Base-by-base conservation (phyloP, 108 stramenopile genomes). In the Cyclotella kingstonii region DNA sequence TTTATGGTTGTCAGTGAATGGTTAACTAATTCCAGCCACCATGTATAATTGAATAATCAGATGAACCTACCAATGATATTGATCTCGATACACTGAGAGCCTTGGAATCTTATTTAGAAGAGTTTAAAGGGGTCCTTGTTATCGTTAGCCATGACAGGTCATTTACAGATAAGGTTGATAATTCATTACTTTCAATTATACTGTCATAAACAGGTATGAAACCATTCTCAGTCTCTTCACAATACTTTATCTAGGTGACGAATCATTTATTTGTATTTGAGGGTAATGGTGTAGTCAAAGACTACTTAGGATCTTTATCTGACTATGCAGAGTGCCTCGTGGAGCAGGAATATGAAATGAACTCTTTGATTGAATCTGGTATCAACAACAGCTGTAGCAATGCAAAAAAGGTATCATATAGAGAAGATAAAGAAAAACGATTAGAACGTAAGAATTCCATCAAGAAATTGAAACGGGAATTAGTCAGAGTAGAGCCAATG, bases 211-310 rank as follows among this genome's bases (percentile, higher is more conserved):
- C n/a, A n/a, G n/a, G n/a, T n/a, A n/a, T n/a, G n/a, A n/a, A 14
- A 11, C 7, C n/a, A 22, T 21, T n/a, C 11, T 17, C 45, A 44
- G 19, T 9, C 43, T 30, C 18, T 28, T 5, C 6, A 28, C 8
- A 46, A 23, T 7, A 25, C 21, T 18, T 41, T 12, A 5, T 53
- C 2, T 54, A 66, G 66, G 87, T 97, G 6, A 82, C 85, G 3
- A 86, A 95, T 60, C 95, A 97, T 77, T 75, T 94, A 40, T 90
- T 93, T 70, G 83, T 91, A 12, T 91, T 94, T 67, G 87, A 91
- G 68, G 86, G 93, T 31, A 63, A 89, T 33, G 93, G 92, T 10
- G 62, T 81, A 15, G 83, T 90, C 1, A 94, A 90, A 66, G 86
- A 90, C 61, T 93, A 85, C 69, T 26, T 73, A 10, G 92, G 92